phyloP scores from a whole-genome alignment of 768 basidiomycete species.

The Collybia sordida region DNA sequence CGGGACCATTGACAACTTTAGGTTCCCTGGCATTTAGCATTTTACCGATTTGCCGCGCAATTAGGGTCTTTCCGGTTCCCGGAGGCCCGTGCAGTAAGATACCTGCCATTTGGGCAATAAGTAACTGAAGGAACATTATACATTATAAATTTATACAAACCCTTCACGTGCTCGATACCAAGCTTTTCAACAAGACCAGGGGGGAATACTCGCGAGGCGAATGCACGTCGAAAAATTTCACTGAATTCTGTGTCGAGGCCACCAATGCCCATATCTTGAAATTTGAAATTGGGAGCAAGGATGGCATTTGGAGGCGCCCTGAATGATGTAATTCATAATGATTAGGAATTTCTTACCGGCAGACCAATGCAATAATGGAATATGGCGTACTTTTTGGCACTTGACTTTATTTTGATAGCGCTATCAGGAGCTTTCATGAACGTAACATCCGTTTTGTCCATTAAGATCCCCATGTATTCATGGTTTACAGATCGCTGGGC shows the following conservation, averaged over 20 bases:
- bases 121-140: background rate
- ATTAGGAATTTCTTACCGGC: background rate
- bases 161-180: constrained; percentile 98
- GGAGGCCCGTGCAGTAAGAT: constrained; percentile 95
- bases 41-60: constrained; percentile 98
- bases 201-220: constrained; percentile 98
- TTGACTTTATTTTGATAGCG: constrained; percentile 87
- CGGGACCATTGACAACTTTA: constrained; percentile 97
- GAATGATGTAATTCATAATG: background rate
- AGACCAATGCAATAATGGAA: constrained; percentile 1
- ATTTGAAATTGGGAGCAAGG: constrained; percentile 97
- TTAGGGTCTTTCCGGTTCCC: constrained; percentile 97
- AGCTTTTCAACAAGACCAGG: constrained; percentile 95
- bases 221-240: constrained; percentile 97
- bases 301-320: constrained; percentile 94
- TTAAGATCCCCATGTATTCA: constrained; percentile 67
- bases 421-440: constrained; percentile 83
- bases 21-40: constrained; percentile 98
- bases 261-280: constrained; percentile 99
- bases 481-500: constrained; percentile 24
- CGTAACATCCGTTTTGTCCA: constrained; percentile 90
- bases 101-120: constrained; percentile 42
- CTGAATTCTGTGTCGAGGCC: constrained; percentile 94
- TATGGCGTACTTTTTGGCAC: constrained; percentile 73
- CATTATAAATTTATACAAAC: constrained; percentile 36